phyloP scores from a whole-genome alignment of 352 stramenopile genomes.

The Salisapilia sapeloensis region DNA sequence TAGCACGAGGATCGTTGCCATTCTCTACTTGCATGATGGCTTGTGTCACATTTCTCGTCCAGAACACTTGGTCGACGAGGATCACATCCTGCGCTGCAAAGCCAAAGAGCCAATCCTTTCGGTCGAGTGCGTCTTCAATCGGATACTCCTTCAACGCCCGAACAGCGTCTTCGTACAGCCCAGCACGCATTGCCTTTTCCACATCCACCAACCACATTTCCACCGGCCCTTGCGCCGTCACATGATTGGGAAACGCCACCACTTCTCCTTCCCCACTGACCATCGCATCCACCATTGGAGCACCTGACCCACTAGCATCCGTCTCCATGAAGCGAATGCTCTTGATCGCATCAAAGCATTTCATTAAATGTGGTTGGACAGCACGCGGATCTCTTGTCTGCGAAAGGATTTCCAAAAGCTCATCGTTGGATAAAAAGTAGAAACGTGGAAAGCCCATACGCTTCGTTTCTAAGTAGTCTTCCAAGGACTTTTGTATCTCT shows the following conservation, averaged over 20 bases:
- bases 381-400: constrained; percentile 80
- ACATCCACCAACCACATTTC: constrained; percentile 80
- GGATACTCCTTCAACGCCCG: constrained; percentile 76
- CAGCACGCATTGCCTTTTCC: constrained; percentile 76
- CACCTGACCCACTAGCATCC: constrained; percentile 6
- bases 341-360: constrained; percentile 89
- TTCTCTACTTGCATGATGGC: constrained; percentile 64
- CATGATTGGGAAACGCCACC: constrained; percentile 51
- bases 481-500: constrained; percentile 84
- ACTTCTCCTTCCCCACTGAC: constrained; percentile 76
- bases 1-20: constrained; percentile 39
- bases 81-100: constrained; percentile 81
- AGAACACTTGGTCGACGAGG: constrained; percentile 85
- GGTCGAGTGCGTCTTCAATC: constrained; percentile 74
- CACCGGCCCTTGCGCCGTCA: constrained; percentile 72
- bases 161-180: constrained; percentile 76
- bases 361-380: constrained; percentile 81
- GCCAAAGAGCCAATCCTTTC: constrained; percentile 79
- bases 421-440: constrained; percentile 88
- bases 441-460: constrained; percentile 85
- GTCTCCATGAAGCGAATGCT: constrained; percentile 75
- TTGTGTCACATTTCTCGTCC: constrained; percentile 78
- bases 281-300: constrained; percentile 58
- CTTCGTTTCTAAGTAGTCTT: constrained; percentile 88
- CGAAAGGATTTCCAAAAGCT: constrained; percentile 82